Conservation (phyloP, 192 early-diverging fungal genomes). For the Gamsiella multidivaricata region DNA sequence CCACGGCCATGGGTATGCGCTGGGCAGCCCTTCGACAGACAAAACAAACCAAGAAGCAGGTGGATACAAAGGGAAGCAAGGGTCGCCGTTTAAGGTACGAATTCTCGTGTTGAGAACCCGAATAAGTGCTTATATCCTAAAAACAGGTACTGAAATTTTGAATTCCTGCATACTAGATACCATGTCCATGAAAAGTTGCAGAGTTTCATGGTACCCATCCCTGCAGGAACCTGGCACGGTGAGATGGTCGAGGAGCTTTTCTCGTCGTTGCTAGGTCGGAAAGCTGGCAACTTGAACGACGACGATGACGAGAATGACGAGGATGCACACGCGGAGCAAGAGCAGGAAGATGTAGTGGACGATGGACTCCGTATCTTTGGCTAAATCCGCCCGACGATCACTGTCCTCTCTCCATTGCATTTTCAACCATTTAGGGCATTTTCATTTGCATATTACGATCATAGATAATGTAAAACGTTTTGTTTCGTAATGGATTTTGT, state of each 20-base stretch:
- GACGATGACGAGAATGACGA: conserved; percentile 40
- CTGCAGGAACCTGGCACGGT: conserved; percentile 92
- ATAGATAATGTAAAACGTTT: conserved; percentile 6
- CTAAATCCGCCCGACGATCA: conserved; percentile 15
- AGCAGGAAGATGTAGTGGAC: conserved; percentile 35
- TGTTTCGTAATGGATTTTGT: too few species aligned
- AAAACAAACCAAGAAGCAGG: conserved; percentile 78
- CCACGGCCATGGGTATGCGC: conserved; percentile 80
- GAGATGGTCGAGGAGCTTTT: conserved; percentile 94
- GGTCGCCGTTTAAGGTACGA: conserved; percentile 84
- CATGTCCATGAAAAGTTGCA: conserved; percentile 96
- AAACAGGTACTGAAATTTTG: too few species aligned
- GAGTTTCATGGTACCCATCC: conserved; percentile 96
- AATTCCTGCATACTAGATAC: conserved; percentile 72
- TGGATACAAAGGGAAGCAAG: conserved; percentile 93
- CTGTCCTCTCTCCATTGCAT: conserved; percentile 16
- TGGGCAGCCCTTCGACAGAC: conserved; percentile 85
- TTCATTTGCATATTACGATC: background rate
- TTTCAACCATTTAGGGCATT: conserved; percentile 2
- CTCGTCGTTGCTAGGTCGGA: conserved; percentile 81
- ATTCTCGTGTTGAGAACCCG: too few species aligned
- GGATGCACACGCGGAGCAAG: conserved; percentile 23
- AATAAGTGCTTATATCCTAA: too few species aligned
- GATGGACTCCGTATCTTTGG: conserved; percentile 55
- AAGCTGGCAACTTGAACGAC: conserved; percentile 41